Evolutionary conservation across 768 basidiomycete genomes (phyloP), one percentile per base, ranked within the genome.

Genomic region (Russula griseocarnosa): DNA sequence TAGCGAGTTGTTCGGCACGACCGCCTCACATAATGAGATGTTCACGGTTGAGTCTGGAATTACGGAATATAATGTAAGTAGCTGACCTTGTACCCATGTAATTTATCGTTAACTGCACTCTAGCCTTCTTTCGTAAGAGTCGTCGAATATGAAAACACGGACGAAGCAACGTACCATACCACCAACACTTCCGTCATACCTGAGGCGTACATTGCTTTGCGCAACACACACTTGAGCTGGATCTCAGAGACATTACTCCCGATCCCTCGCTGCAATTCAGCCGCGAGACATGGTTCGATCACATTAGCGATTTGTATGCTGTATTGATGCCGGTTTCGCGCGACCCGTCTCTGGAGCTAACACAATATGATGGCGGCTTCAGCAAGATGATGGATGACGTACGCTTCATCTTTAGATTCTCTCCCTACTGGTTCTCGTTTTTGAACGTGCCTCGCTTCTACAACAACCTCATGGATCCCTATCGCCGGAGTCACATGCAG

Each of bases 261-360:
- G 82, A 85, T 65, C 89, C 89, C 8, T 86, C 87, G 10, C 74
- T 88, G 42, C 79, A 81, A 54, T 89, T 88, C 72, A 77, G 79
- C 20, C 86, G 87, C 55, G 84, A 87, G 75, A 85, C 83, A 26
- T 90, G 90, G 90, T 92, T 87, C 86, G 90, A 90, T 70, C 83
- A 81, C 5, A 77, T 91, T 20, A 73, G 89, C 40, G 75, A 76
- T 46, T 70, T 86, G 32, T 90, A 90, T 71, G 58, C 69, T 34
- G 66, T 60, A 53, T 66, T 60, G 20, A 46, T 54, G 20, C 36
- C 34, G 5, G 46, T 46, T 26, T 24, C 42, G 22, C 61, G 53
- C 42, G 38, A 7, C 16, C 16, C 55, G 16, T 22, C 60, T 69
- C 69, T 83, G 24, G 74, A 78, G 18, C 38, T 73, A 14, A 71